phyloP scores from a whole-genome alignment of 257 asterid species.

The Verbascum thapsus region DNA sequence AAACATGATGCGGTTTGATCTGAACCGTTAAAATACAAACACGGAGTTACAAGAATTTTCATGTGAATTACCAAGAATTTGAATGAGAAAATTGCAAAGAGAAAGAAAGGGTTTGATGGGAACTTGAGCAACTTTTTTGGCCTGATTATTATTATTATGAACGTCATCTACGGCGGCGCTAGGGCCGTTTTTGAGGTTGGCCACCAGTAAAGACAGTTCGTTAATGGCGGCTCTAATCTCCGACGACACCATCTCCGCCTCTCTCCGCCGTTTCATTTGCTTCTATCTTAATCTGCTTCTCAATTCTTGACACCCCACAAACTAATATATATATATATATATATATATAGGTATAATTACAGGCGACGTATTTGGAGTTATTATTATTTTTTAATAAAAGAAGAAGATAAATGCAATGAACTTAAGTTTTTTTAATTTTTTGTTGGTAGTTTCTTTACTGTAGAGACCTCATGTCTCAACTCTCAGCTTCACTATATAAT shows the following conservation, averaged over 20 bases:
- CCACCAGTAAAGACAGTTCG: constrained; percentile 49
- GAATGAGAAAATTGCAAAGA: constrained; percentile 61
- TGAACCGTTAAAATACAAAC: too few relatives aligned
- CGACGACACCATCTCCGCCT: constrained; percentile 48
- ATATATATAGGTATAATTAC: background rate
- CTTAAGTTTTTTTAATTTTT: background rate
- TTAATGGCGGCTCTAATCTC: constrained; percentile 74
- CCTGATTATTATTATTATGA: background rate
- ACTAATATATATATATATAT: background rate
- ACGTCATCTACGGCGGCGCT: constrained; percentile 7
- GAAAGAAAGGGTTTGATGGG: constrained; percentile 80
- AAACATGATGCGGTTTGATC: too few relatives aligned
- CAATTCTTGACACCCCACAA: constrained; percentile 17
- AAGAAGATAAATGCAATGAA: constrained; percentile 28
- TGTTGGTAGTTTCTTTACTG: background rate
- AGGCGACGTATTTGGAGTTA: constrained; percentile 11
- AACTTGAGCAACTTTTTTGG: constrained; percentile 33
- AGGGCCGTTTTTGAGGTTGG: constrained; percentile 35
- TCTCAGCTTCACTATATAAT: too few relatives aligned
- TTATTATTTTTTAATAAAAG: constrained; percentile 8
- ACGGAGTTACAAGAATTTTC: too few relatives aligned
- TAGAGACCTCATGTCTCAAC: background rate
- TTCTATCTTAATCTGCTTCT: background rate
- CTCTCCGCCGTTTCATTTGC: constrained; percentile 82
- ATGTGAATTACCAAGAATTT: constrained; percentile 75